phyloP scores from a whole-genome alignment of 176 grass and related monocot genomes.

The Rhynchospora breviuscula region DNA sequence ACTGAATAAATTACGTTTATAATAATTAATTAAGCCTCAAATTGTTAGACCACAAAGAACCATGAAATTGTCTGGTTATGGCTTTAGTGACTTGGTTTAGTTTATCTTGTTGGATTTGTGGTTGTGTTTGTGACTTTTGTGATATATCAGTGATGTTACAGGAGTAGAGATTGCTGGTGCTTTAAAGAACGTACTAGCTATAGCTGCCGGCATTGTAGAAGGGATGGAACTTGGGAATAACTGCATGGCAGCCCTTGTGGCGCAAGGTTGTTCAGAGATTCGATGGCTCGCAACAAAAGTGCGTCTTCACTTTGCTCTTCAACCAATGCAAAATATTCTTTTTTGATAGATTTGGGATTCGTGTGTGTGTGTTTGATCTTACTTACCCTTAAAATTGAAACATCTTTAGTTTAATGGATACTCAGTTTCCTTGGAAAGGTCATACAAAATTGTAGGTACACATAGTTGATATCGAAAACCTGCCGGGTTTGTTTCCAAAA shows the following conservation, averaged over 20 bases:
- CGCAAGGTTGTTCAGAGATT: conserved; percentile 96
- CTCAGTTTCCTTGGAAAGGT: neutral
- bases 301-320: neutral
- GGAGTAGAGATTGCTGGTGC: conserved; percentile 97
- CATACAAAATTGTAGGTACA: neutral
- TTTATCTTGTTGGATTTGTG: neutral
- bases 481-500: neutral
- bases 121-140: conserved; percentile 37
- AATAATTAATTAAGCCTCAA: neutral
- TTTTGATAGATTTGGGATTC: conserved; percentile 10
- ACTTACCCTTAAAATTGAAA: neutral
- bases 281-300: conserved; percentile 96
- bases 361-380: neutral
- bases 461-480: neutral
- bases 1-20: neutral
- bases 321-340: neutral
- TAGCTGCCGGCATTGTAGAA: conserved; percentile 92
- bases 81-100: neutral
- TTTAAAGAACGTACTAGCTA: conserved; percentile 93
- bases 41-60: neutral
- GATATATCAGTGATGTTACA: conserved; percentile 92
- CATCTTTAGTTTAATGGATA: neutral
- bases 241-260: conserved; percentile 93
- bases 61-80: neutral
- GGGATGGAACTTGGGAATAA: conserved; percentile 96